Base-by-base conservation (phyloP, 495 filamentous ascomycete genomes). In the Xylaria nigripes region DNA sequence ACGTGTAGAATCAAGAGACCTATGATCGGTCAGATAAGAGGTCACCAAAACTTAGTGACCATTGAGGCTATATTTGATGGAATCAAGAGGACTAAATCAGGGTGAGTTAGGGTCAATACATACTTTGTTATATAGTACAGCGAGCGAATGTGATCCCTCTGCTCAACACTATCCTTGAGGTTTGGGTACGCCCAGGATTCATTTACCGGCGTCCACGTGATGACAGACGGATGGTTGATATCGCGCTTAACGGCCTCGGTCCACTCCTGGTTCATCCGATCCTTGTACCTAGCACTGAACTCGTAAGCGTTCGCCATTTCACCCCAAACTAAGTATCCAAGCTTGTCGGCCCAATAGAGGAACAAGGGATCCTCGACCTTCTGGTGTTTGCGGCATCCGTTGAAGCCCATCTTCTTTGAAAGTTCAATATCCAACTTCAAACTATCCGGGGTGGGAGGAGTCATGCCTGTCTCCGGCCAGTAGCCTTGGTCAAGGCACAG, bases 181-280 rank as follows among this genome's bases (percentile, higher is more conserved):
- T 70, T 66, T 1, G 75, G 68, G 50, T 82, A 82, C 2, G 68
- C 81, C 81, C 79, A 84, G 65, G 77, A 81, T 62, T 84, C 80
- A 54, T 84, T 84, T 24, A 76, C 71, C 0, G 79, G 80, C 8
- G 81, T 84, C 81, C 80, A 84, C 6, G 76, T 73, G n/a, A 83
- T 71, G n/a, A 84, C 62, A 23, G 71, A 76, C 1, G 80, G 79
- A 55, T 82, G 80, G 54, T 81, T 83, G 55, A 82, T 77, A 58
- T 81, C 80, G 24, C 79, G 67, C 59, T 70, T 72, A 25, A 84
- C 76, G 8, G 74, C 71, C 60, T 79, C 78, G 1, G 64, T 61
- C 80, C 81, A 84, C 60, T 84, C 81, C 41, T 71, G 62, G 44
- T 74, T 70, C 62, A 80, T 79, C 6, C 79, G 68, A 18, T 77